Base-by-base conservation (phyloP, 2,329 filamentous ascomycete genomes). In the Penicillium sp. region DNA sequence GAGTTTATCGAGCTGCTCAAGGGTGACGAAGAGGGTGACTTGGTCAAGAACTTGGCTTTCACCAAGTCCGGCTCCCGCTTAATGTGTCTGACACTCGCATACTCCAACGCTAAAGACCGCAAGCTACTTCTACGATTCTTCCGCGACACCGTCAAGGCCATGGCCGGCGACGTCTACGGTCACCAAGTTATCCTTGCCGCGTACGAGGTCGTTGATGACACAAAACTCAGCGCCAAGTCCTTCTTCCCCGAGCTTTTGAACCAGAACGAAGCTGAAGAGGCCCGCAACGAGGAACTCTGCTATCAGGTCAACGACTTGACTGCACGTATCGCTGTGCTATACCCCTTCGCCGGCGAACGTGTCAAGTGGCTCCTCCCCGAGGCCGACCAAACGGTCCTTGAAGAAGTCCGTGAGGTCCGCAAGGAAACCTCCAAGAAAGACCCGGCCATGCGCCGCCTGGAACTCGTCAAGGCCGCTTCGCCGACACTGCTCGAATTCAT, bases 21-120 rank as follows among this genome's bases (percentile, higher is more conserved):
- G 78, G 90, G 90, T 41, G 93, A 99, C 65, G 91, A 96, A 71
- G 88, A 89, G 57, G 92, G 91, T 48, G 93, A 97, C 73, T 77
- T 97, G 61, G 82, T 94, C 63, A 96, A 96, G 81, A 97, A 97
- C 74, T 84, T 99, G 79, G 93, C 93, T 7, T 99, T 99, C 77
- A 99, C 94, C 43, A 89, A 89, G 73, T 91, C 91, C 9, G 94
- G 94, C 6, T 87, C 92, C 46, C 85, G 90, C 37, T 82, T 99
- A 13, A 88, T 92, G 56, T 93, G 87, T 70, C 81, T 96, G 43
- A 84, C 91, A 41, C 80, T 99, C 40, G 93, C 94, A 10, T 84
- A 96, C 69, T 91, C 92, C 57, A 87, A 82, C 53, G 92, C 94
- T 63, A 99, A 99, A 79, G 93, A 97, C 76, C 87, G 94, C 67